Evolutionary conservation across 331 rosid genomes (phyloP).

Genomic region (Prunus yedoensis): DNA sequence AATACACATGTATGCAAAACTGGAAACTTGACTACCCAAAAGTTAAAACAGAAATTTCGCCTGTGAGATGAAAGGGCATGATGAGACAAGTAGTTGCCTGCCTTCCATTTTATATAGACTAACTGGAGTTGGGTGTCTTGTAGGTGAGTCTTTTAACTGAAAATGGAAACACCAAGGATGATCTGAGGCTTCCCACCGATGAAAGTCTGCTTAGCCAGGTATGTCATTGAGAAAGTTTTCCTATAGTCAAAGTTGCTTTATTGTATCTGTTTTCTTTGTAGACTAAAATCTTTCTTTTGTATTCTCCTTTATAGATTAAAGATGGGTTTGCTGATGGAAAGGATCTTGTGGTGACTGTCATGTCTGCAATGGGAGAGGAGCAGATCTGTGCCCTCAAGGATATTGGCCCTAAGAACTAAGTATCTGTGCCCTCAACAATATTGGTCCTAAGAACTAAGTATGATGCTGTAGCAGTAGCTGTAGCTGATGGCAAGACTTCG

Average conservation of each 20-base stretch:
- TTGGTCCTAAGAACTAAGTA: slow-evolving; percentile 59
- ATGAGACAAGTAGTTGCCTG: neutral
- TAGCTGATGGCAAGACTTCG: slow-evolving; percentile 26
- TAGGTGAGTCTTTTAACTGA: slow-evolving; percentile 73
- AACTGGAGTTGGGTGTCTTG: slow-evolving; percentile 15
- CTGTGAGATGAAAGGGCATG: neutral
- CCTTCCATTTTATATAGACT: slow-evolving; percentile 12
- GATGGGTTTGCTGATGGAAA: slow-evolving; percentile 75
- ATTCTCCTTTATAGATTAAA: slow-evolving; percentile 42
- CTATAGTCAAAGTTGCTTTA: neutral
- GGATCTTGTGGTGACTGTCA: slow-evolving; percentile 73
- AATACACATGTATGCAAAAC: too few relatives aligned
- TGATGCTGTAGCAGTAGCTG: slow-evolving; percentile 31
- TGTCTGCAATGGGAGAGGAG: slow-evolving; percentile 89
- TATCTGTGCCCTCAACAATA: too few relatives aligned
- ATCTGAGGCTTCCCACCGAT: slow-evolving; percentile 75
- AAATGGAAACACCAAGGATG: slow-evolving; percentile 77
- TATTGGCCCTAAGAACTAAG: too few relatives aligned
- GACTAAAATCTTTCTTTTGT: neutral
- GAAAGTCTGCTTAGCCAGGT: slow-evolving; percentile 63
- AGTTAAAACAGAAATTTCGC: neutral
- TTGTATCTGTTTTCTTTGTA: neutral
- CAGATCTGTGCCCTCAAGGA: slow-evolving; percentile 72
- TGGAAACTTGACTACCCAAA: neutral
- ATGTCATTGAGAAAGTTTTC: slow-evolving; percentile 4